Percentiles rank a stretch among this genome's conserved stretches.
Conservation (phyloP, 2,329 filamentous ascomycete genomes). For the Aspergillus amoenus region DNA sequence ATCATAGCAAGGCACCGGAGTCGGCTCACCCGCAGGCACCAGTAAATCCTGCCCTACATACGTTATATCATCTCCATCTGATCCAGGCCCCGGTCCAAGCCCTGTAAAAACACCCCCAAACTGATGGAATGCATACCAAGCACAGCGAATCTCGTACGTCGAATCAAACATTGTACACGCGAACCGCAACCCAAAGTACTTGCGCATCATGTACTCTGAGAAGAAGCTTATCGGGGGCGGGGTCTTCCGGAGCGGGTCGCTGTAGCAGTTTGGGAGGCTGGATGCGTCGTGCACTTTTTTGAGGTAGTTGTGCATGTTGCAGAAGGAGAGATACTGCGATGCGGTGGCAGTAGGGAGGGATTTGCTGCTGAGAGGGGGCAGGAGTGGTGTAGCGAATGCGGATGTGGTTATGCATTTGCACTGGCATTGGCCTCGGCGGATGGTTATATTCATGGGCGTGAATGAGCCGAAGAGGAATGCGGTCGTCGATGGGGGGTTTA, state of each 20-base stretch:
- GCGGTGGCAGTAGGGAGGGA: neutral
- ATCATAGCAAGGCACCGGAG: neutral
- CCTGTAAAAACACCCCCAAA: neutral
- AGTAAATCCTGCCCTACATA: neutral
- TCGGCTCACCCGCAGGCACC: neutral
- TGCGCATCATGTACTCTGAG: constrained; percentile 6
- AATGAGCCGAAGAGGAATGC: constrained; percentile 3
- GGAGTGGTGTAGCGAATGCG: neutral
- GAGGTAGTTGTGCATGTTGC: neutral
- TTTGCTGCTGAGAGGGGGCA: neutral
- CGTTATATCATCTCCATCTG: no score
- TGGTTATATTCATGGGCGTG: neutral
- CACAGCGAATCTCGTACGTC: neutral
- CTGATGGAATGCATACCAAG: constrained; percentile 1
- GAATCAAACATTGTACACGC: neutral
- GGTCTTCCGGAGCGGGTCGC: neutral
- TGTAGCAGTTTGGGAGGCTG: constrained; percentile 6
- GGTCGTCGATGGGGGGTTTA: neutral
- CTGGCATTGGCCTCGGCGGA: neutral
- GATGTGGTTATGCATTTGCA: neutral
- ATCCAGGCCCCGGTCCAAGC: neutral
- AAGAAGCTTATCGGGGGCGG: neutral
- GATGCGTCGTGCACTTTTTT: neutral
- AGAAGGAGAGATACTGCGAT: neutral
- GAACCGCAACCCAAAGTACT: constrained; percentile 7